These are phyloP conservation scores for Sistotremastrum suecicum DNA, from an alignment of 768 basidiomycete genomes.

Conservation along the genomic window DNA sequence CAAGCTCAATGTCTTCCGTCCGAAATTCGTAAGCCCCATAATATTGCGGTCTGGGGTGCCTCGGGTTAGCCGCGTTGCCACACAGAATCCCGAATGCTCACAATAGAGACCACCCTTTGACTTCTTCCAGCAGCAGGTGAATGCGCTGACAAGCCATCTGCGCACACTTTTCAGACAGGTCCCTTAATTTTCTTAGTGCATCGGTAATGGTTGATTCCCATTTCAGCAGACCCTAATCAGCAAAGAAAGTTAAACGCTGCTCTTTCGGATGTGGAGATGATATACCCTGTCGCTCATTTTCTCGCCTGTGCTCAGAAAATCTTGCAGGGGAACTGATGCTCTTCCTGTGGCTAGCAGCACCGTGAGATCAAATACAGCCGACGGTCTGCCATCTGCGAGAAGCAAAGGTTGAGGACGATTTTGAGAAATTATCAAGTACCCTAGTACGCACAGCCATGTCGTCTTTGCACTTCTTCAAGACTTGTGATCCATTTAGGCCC, in stretches of 20 bases:
- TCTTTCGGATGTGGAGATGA: background rate
- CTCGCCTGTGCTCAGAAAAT: slow-evolving; percentile 66
- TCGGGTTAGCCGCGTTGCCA: slow-evolving; percentile 1
- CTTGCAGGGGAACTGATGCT: slow-evolving; percentile 52
- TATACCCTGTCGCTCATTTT: slow-evolving; percentile 70
- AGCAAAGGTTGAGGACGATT: slow-evolving; percentile 2
- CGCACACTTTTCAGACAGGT: slow-evolving; percentile 55
- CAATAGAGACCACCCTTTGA: slow-evolving; percentile 67
- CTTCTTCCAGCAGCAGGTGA: slow-evolving; percentile 62
- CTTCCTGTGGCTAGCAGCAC: slow-evolving; percentile 56
- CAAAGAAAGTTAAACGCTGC: slow-evolving; percentile 11
- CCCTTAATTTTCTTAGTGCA: slow-evolving; percentile 56
- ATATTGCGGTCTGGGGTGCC: slow-evolving; percentile 31
- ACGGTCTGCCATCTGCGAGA: slow-evolving; percentile 39
- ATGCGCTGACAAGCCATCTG: slow-evolving; percentile 66
- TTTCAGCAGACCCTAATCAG: slow-evolving; percentile 54
- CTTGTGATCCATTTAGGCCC: slow-evolving; percentile 61
- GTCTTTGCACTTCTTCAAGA: slow-evolving; percentile 50
- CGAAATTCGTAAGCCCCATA: slow-evolving; percentile 42
- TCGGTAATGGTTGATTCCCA: slow-evolving; percentile 70
- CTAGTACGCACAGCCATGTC: slow-evolving; percentile 46
- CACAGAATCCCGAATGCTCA: slow-evolving; percentile 19
- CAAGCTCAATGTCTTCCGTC: slow-evolving; percentile 33
- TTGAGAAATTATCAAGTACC: background rate
- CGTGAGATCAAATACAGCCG: slow-evolving; percentile 59